Conservation (phyloP, 2,329 filamentous ascomycete genomes). For the Claviceps monticola region DNA sequence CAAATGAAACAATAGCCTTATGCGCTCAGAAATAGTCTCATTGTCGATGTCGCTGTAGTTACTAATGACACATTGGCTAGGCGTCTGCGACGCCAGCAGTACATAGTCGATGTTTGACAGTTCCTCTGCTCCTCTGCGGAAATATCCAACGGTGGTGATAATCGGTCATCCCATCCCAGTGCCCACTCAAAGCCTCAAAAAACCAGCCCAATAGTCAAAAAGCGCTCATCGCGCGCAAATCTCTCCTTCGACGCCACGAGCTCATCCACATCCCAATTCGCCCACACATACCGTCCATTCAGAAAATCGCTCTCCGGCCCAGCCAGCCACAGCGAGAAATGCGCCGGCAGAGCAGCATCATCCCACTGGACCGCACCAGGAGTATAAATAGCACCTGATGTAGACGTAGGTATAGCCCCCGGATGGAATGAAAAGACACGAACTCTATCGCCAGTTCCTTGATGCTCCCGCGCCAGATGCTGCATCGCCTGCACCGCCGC, state of each 20-base stretch:
- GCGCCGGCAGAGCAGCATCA: not conserved
- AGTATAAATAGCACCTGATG: not conserved
- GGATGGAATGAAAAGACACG: not conserved
- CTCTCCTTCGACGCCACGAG: not conserved
- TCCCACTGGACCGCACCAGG: not conserved
- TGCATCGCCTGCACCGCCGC: constrained; percentile 1
- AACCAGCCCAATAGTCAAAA: not conserved
- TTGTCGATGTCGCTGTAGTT: too few species aligned
- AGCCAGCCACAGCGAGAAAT: constrained; percentile 1
- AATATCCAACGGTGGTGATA: too few species aligned
- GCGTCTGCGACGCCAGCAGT: too few species aligned
- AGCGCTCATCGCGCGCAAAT: not conserved
- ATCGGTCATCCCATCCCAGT: not conserved
- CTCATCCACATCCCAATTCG: constrained; percentile 1
- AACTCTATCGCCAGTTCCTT: not conserved
- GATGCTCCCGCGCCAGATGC: not conserved
- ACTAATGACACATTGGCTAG: too few species aligned
- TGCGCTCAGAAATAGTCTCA: too few species aligned
- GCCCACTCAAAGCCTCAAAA: not conserved
- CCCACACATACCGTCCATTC: not conserved
- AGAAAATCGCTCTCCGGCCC: not conserved
- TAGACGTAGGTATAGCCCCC: not conserved
- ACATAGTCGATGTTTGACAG: not conserved
- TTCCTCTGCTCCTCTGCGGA: too few species aligned
- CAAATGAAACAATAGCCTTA: too few species aligned